Percentiles rank a stretch among this genome's conserved stretches.
Conservation (phyloP, 1,284 basidiomycete species). For the Cerrena zonata region DNA sequence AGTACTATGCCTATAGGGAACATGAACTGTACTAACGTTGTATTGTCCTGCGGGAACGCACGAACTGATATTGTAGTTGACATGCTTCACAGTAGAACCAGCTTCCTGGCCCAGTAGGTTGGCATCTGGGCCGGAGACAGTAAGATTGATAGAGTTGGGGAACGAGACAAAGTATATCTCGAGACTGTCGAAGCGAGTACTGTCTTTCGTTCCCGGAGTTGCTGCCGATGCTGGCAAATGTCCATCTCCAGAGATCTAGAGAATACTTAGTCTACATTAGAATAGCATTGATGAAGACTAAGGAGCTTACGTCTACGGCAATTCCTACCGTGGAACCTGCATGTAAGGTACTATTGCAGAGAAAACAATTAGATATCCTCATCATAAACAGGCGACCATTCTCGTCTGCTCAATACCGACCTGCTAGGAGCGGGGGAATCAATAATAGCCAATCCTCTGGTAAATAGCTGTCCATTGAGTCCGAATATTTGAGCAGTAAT, state of each 20-base stretch:
- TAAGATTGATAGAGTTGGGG: conserved; percentile 38
- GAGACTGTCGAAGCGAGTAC: conserved; percentile 40
- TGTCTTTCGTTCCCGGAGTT: conserved; percentile 33
- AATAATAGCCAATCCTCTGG: conserved; percentile 45
- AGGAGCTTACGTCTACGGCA: conserved; percentile 37
- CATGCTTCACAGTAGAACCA: conserved; percentile 45
- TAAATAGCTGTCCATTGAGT: conserved; percentile 41
- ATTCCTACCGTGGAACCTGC: conserved; percentile 36
- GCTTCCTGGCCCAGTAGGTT: conserved; percentile 35
- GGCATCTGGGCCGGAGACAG: conserved; percentile 33
- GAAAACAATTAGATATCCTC: conserved; percentile 7
- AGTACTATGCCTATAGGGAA: neutral
- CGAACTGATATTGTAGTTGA: conserved; percentile 38
- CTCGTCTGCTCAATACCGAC: conserved; percentile 25
- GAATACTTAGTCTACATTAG: neutral
- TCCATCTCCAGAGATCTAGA: conserved; percentile 45
- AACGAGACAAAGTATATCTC: conserved; percentile 47
- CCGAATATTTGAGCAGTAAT: conserved; percentile 23
- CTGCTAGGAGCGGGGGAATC: conserved; percentile 40
- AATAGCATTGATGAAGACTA: neutral
- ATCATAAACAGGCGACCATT: neutral
- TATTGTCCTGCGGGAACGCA: conserved; percentile 43
- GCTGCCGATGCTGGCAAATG: conserved; percentile 34
- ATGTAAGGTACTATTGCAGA: conserved; percentile 23
- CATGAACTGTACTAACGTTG: conserved; percentile 33